A percentile compares a stretch with the other conserved stretches of the same genome.
Evolutionary conservation across 495 filamentous ascomycete genomes (phyloP).

Genomic region (Trichoderma erinaceum): DNA sequence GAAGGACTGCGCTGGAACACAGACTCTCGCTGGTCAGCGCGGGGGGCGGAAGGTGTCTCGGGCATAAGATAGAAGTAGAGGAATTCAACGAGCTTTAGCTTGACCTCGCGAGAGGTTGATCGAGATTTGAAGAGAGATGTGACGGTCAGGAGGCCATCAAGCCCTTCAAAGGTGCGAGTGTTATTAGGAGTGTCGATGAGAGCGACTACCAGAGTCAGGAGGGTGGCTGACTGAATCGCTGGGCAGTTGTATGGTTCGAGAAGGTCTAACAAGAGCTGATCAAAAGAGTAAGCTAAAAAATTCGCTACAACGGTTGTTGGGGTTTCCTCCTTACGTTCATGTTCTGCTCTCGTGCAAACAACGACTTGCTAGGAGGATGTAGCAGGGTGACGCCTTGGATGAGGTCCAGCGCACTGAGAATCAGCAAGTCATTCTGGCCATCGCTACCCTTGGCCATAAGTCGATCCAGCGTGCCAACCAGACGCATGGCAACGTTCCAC

Average conservation of each 20-base stretch:
- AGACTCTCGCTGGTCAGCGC: conserved; percentile 30
- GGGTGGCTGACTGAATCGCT: conserved; percentile 79
- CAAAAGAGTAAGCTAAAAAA: neutral
- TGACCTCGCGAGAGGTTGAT: conserved; percentile 77
- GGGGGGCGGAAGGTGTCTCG: conserved; percentile 59
- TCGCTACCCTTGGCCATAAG: conserved; percentile 74
- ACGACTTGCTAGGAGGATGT: conserved; percentile 81
- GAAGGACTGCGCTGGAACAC: conserved; percentile 62
- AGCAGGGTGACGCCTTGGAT: conserved; percentile 87
- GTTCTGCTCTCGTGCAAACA: conserved; percentile 85
- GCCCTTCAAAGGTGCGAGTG: conserved; percentile 81
- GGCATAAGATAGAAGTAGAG: conserved; percentile 98
- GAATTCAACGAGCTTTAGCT: conserved; percentile 89
- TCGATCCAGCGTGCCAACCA: conserved; percentile 81
- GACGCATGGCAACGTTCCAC: conserved; percentile 89
- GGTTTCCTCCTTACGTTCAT: conserved; percentile 66
- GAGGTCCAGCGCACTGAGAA: conserved; percentile 80
- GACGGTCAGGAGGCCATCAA: conserved; percentile 91
- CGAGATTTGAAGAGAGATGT: conserved; percentile 87
- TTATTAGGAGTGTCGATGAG: conserved; percentile 78
- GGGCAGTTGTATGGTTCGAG: conserved; percentile 89
- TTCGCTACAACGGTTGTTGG: neutral
- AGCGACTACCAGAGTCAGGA: conserved; percentile 83
- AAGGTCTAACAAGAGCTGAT: conserved; percentile 78
- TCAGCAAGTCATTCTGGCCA: conserved; percentile 80